Conservation (phyloP, 73 alveolate genomes). For the Tetrahymena elliotti region DNA sequence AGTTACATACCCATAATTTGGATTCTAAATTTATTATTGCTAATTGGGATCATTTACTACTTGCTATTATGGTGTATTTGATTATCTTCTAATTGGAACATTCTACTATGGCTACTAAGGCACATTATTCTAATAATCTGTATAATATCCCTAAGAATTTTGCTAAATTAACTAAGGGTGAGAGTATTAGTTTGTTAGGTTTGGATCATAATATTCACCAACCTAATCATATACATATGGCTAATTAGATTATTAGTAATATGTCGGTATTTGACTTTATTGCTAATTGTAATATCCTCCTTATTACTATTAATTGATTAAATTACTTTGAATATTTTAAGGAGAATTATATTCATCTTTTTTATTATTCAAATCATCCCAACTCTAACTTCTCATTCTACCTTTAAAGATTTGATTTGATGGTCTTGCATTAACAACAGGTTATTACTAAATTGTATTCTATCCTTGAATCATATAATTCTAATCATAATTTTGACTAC, state of each 20-base stretch:
- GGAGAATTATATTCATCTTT: background rate
- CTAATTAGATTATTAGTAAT: background rate
- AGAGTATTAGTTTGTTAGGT: background rate
- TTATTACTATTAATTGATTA: background rate
- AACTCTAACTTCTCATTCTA: background rate
- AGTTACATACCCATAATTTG: background rate
- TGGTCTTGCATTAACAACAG: background rate
- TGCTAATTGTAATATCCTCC: background rate
- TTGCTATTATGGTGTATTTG: background rate
- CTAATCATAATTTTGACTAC: background rate
- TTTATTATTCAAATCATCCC: background rate
- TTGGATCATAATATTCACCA: background rate
- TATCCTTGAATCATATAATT: background rate
- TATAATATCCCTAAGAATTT: background rate
- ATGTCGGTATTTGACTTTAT: background rate
- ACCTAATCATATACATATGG: background rate
- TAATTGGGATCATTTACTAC: background rate
- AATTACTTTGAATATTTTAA: background rate
- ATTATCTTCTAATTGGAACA: background rate
- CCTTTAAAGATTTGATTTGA: background rate
- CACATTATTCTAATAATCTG: background rate
- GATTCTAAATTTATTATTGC: no score
- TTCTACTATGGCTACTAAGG: background rate
- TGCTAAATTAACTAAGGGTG: background rate
- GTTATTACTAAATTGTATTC: background rate